Evolutionary conservation across 2,329 filamentous ascomycete species (phyloP).

Genomic region (Thelonectria blattea): DNA sequence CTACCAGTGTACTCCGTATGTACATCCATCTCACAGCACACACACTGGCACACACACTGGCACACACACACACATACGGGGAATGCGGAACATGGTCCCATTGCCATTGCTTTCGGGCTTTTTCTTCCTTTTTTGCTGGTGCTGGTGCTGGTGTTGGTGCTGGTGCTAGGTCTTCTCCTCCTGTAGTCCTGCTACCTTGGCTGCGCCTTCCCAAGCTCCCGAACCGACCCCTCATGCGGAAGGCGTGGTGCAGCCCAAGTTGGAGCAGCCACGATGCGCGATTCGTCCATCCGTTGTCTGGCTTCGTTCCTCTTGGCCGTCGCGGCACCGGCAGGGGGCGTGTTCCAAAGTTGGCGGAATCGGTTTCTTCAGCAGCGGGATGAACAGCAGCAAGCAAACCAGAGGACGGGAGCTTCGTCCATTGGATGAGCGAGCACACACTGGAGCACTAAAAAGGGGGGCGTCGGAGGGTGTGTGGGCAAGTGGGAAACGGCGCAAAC

Average conservation of each 20-base stretch:
- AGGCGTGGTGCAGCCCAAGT: not conserved
- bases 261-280: not conserved
- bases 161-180: not conserved
- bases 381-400: not conserved
- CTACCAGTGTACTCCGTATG: not conserved
- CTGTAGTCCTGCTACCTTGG: not conserved
- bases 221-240: not conserved
- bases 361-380: slow-evolving; percentile 9
- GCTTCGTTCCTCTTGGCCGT: not conserved
- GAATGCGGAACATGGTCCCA: not conserved
- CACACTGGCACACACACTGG: too few relatives aligned
- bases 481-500: not conserved
- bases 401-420: not conserved
- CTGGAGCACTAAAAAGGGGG: slow-evolving; percentile 9
- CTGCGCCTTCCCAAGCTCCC: not conserved
- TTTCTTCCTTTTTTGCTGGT: not conserved
- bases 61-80: too few relatives aligned
- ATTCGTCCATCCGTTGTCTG: not conserved
- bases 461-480: slow-evolving; percentile 9
- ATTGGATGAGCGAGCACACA: slow-evolving; percentile 15
- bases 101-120: not conserved
- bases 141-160: not conserved
- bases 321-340: not conserved
- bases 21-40: not conserved
- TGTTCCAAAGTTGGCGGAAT: not conserved